Base-by-base conservation (phyloP, 1,284 basidiomycete species). In the Ustilago esculenta region DNA sequence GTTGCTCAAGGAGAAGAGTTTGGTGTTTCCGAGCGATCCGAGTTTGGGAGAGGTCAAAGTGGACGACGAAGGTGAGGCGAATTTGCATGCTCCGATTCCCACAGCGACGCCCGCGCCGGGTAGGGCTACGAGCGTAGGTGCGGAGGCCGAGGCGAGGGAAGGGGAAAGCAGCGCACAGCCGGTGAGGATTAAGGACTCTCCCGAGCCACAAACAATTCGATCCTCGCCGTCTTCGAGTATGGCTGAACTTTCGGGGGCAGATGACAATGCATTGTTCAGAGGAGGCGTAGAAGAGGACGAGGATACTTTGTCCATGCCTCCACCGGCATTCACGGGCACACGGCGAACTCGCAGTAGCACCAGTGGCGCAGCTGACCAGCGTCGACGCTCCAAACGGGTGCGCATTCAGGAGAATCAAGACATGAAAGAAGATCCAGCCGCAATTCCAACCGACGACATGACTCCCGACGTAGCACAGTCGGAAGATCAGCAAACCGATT, bases 1-100 rank as follows among this genome's bases (percentile, higher is more conserved):
- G 7, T 53, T 84, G 20, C 69, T 83, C 57, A 65, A 73, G 40
- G 68, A 72, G 24, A 68, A 70, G 44, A 63, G 55, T 18, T 48
- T 68, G 17, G 37, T 63, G 10, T 66, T 72, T 25, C 69, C 68
- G 9, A 33, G 21, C 17, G 58, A 68, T 29, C 64, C 66, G 2
- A 69, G 45, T 6, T 40, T 58, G 17, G 57, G 46, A 3, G 50
- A 55, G 21, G 66, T 75, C 24, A 74, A 64, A 36, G 39, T 71
- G 17, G 73, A 75, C 21, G 73, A 75, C 15, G 66, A 69, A 10
- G 73, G 68, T 5, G 58, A 67, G 25, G 66, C 50, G 4, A 73
- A 69, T 27, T 42, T 73, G 20, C 73, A 79, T 37, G 67, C 57
- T 14, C 68, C 63, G 2, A 72, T 72, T 23, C 68, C 68, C 12